Evolutionary conservation across 2,329 filamentous ascomycete genomes (phyloP).

Genomic region (Orbilia oligospora): DNA sequence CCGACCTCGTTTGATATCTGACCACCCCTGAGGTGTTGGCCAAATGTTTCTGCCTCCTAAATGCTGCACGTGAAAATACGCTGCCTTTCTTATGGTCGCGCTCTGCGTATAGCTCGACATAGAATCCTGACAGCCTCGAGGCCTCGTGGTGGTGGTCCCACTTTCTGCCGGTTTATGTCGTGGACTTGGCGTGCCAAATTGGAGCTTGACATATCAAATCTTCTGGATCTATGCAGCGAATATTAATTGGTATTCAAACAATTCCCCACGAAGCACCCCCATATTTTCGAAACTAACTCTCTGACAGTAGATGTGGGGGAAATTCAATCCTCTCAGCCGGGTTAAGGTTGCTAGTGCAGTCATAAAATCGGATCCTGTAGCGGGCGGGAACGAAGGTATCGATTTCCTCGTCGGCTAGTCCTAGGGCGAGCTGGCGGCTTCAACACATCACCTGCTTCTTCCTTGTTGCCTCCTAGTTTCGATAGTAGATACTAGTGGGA

Average conservation of each 20-base stretch:
- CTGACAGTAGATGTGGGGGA: neutral
- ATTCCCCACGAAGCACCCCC: neutral
- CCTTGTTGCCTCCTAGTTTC: neutral
- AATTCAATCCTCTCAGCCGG: neutral
- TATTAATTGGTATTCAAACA: neutral
- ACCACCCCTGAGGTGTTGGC: neutral
- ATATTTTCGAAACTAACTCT: neutral
- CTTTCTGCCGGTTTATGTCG: neutral
- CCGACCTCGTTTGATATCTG: neutral
- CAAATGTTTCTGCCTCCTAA: neutral
- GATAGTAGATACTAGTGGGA: neutral
- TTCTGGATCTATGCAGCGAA: neutral
- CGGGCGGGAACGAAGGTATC: neutral
- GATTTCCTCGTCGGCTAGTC: neutral
- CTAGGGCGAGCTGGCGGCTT: no score
- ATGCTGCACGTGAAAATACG: neutral
- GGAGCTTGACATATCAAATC: neutral
- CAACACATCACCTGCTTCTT: constrained; percentile 1
- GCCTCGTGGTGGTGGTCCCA: no score
- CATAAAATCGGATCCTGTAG: neutral
- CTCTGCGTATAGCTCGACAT: neutral
- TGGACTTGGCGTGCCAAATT: neutral
- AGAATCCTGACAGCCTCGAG: neutral
- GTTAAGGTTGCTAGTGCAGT: neutral
- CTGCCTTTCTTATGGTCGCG: neutral